Base-by-base conservation (phyloP, 495 filamentous ascomycete species). In the Penicillium paradoxum region DNA sequence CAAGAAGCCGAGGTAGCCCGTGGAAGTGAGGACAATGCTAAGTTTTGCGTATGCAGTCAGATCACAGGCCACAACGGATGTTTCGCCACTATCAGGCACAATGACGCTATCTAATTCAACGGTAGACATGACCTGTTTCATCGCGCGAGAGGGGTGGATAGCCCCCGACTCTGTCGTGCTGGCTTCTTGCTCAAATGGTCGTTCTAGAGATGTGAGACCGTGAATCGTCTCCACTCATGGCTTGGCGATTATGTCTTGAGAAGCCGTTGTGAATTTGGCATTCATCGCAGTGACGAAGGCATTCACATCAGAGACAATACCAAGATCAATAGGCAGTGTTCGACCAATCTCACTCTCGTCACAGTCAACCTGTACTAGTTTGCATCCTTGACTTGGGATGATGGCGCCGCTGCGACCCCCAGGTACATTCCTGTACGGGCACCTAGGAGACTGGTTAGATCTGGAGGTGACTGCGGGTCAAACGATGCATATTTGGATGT, bases 341-440 rank as follows among this genome's bases (percentile, higher is more conserved):
- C 65, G 59, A 11, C 62, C 62, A 3, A 68, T 65, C 29, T 68
- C 65, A 15, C 45, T 22, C 6, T 59, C 62, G 15, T 65, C 65
- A 8, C 49, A 40, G 42, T 68, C 65, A 1, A 68, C 60, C 7
- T 67, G 65, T 8, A 68, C 21, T 3, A 65, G 51, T 24, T 59
- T 55, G 45, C 65, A 65, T 25, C 55, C 55, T 24, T 58, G 32
- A 9, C 39, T 43, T 6, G 65, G 65, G 19, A 68, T 63, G 21
- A 68, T 61, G 18, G 57, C 57, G 8, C 59, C 55, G 46, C 54
- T 59, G 17, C 57, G 57, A 13, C 62, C 57, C 3, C 62, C 2
- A 68, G 57, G 25, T 57, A 65, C 65, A 68, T 65, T 15, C 65
- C 65, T 15, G 65, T 68, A 36, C 65, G 50, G 0, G 65, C 56